Evolutionary conservation across 139 green algal genomes (phyloP).

Genomic region (Tetraselmis striata): DNA sequence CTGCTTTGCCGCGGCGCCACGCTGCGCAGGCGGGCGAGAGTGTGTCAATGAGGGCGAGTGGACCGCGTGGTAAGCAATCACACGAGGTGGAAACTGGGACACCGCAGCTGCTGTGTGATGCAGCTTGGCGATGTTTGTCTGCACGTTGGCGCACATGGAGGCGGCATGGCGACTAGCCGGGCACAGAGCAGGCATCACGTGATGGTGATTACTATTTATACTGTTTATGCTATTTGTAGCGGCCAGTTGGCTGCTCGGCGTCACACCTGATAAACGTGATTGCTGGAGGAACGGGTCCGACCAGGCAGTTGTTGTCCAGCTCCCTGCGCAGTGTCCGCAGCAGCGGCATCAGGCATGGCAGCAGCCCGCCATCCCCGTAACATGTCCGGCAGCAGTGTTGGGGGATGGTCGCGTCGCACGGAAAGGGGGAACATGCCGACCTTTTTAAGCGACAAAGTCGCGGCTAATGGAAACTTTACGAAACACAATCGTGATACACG

Average conservation of each 20-base stretch:
- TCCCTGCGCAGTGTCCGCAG: neutral
- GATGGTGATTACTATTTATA: too few relatives aligned
- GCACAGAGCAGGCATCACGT: too few relatives aligned
- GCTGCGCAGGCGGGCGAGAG: too few relatives aligned
- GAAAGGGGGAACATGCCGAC: neutral
- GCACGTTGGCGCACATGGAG: neutral
- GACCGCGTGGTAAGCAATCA: too few relatives aligned
- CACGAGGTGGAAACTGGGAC: neutral
- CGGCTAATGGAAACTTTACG: neutral
- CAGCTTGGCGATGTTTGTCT: neutral
- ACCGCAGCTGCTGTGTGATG: neutral
- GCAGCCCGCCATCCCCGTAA: neutral
- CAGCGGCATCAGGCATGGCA: too few relatives aligned
- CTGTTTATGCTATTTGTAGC: too few relatives aligned
- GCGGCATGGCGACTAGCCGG: too few relatives aligned
- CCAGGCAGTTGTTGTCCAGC: neutral
- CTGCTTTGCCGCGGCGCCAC: too few relatives aligned
- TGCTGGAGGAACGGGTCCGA: neutral
- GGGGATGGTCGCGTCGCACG: neutral
- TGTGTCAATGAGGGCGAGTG: too few relatives aligned
- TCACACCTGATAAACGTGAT: neutral
- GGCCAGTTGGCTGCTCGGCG: too few relatives aligned
- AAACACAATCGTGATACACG: neutral
- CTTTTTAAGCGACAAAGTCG: neutral
- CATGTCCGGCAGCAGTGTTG: neutral